phyloP scores from a whole-genome alignment of 1,139 yeast genomes.

The Pichia sorboxylosa region DNA sequence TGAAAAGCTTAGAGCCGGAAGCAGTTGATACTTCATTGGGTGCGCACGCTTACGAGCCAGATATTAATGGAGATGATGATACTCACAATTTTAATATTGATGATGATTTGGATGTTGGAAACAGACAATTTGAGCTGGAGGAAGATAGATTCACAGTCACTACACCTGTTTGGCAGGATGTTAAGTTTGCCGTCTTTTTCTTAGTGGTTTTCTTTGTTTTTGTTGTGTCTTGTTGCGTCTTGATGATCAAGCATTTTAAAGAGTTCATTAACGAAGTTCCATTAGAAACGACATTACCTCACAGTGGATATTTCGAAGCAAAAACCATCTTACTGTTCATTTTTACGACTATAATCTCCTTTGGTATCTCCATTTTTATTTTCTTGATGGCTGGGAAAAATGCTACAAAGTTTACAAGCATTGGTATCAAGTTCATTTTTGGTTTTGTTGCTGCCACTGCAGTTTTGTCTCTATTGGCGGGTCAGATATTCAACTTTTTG shows the following conservation, averaged over 20 bases:
- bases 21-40: neutral
- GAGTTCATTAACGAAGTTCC: conserved; percentile 54
- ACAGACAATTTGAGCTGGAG: conserved; percentile 3
- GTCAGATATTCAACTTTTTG: conserved; percentile 68
- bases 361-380: conserved; percentile 48
- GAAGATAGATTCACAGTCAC: conserved; percentile 56
- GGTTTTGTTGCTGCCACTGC: conserved; percentile 64
- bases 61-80: neutral
- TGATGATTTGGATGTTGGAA: neutral
- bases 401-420: conserved; percentile 56
- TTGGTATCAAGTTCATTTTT: conserved; percentile 59
- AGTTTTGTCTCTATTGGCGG: conserved; percentile 50
- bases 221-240: conserved; percentile 53
- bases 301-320: conserved; percentile 40
- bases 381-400: conserved; percentile 52
- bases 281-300: conserved; percentile 44
- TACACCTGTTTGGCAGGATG: conserved; percentile 62
- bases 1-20: neutral
- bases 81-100: conserved; percentile 2
- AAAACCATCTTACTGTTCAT: conserved; percentile 45
- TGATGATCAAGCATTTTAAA: conserved; percentile 35
- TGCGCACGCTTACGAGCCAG: conserved; percentile 13
- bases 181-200: conserved; percentile 62
- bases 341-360: conserved; percentile 50
- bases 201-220: conserved; percentile 59